Evolutionary conservation across 2,329 filamentous ascomycete genomes (phyloP).

Genomic region (Coleophoma cylindrospora): DNA sequence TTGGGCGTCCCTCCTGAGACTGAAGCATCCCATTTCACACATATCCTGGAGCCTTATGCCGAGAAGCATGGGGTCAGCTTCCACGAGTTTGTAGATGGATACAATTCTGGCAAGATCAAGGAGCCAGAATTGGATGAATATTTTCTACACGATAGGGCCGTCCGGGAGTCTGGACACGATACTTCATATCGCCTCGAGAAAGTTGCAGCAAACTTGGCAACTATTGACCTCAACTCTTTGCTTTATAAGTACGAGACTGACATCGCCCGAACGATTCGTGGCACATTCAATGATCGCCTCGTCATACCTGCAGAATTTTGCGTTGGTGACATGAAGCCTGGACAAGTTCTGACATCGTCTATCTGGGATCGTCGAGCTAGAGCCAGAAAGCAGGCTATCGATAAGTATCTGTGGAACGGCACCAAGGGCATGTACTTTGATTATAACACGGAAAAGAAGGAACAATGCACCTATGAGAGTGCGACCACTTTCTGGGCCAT

Average conservation of each 20-base stretch:
- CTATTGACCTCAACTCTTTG: conserved; percentile 89
- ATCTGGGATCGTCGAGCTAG: conserved; percentile 87
- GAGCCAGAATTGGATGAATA: conserved; percentile 93
- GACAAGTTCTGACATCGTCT: conserved; percentile 74
- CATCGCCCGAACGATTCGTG: conserved; percentile 81
- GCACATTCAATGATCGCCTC: conserved; percentile 76
- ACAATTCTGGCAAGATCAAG: conserved; percentile 70
- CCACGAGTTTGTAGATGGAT: conserved; percentile 79
- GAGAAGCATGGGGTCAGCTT: conserved; percentile 71
- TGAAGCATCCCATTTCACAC: conserved; percentile 48
- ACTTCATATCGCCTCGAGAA: conserved; percentile 91
- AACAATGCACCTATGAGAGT: conserved; percentile 80
- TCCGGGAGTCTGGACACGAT: conserved; percentile 94
- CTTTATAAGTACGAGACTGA: conserved; percentile 97
- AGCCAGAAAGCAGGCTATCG: conserved; percentile 77
- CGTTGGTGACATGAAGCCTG: conserved; percentile 58
- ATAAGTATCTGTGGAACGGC: conserved; percentile 93
- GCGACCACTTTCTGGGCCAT: conserved; percentile 96
- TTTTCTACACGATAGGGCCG: conserved; percentile 91
- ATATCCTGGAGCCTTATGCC: conserved; percentile 29
- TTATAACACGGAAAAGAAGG: conserved; percentile 79
- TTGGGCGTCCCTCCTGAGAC: conserved; percentile 51
- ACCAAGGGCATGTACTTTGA: conserved; percentile 96
- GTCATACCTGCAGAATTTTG: conserved; percentile 81
- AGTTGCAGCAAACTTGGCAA: conserved; percentile 82